Conservation (phyloP, 2,329 filamentous ascomycete genomes). For the Aspergillus phoenicis region DNA sequence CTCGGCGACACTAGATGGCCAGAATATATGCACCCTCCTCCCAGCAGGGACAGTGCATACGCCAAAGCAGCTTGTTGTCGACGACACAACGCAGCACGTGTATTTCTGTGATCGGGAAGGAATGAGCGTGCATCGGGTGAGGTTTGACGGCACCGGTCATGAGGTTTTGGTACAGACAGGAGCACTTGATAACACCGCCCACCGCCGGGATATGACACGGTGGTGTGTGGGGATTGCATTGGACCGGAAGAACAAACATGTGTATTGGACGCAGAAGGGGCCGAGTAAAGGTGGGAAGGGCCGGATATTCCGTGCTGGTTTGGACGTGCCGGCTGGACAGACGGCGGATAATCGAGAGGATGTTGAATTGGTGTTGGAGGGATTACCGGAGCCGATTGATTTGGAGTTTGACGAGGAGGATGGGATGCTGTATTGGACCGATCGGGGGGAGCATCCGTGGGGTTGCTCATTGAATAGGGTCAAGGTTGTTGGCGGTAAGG, state of each 20-base stretch:
- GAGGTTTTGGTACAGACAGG: conserved; percentile 21
- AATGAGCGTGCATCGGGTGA: conserved; percentile 37
- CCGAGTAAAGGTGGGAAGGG: conserved; percentile 54
- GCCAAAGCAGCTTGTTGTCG: conserved; percentile 45
- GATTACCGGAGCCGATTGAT: conserved; percentile 60
- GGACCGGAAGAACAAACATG: conserved; percentile 36
- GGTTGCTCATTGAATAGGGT: conserved; percentile 58
- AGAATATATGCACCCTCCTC: conserved; percentile 48
- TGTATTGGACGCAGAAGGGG: conserved; percentile 66
- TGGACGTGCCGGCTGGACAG: not conserved
- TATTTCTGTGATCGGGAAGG: conserved; percentile 52
- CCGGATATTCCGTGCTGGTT: conserved; percentile 54
- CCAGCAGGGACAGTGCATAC: conserved; percentile 52
- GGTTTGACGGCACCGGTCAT: conserved; percentile 37
- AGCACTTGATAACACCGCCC: not conserved
- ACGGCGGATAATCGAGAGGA: not conserved
- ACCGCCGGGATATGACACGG: conserved; percentile 15
- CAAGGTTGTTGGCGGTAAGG: conserved; percentile 26
- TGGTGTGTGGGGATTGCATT: conserved; percentile 62
- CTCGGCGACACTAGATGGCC: conserved; percentile 10
- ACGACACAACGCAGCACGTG: conserved; percentile 31
- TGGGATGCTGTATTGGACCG: conserved; percentile 61
- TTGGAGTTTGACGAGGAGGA: conserved; percentile 55
- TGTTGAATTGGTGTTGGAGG: conserved; percentile 37
- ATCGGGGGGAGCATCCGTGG: conserved; percentile 59